These are phyloP conservation scores for Heritiera littoralis DNA, from an alignment of 345 rosid genomes.

Conservation along the genomic window DNA sequence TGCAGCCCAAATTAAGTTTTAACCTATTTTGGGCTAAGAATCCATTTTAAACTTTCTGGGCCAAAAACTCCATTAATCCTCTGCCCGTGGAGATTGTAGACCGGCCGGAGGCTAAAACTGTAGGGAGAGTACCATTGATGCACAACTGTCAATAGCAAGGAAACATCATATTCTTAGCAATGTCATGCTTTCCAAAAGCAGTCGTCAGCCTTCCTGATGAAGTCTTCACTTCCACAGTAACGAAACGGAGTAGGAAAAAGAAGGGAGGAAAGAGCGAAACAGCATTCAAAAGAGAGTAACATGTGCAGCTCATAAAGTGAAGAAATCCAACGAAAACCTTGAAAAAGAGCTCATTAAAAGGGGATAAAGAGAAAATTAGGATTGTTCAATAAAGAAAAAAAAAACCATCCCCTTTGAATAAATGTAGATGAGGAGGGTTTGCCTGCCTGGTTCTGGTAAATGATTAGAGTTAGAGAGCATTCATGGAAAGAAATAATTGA, in stretches of 20 bases:
- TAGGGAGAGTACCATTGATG: background rate
- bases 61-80: background rate
- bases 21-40: background rate
- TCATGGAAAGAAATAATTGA: background rate
- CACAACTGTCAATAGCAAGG: background rate
- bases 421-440: background rate
- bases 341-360: background rate
- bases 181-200: slow-evolving; percentile 1
- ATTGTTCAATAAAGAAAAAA: background rate
- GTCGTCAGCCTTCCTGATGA: background rate
- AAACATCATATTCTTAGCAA: background rate
- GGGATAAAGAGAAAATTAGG: background rate
- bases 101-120: no score
- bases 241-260: background rate
- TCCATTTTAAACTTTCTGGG: background rate
- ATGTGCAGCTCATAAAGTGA: slow-evolving; percentile 13
- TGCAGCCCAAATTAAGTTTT: background rate
- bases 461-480: background rate
- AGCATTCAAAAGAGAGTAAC: background rate
- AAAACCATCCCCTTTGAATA: no score
- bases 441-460: background rate
- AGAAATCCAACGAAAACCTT: background rate
- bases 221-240: background rate
- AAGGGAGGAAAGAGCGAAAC: background rate
- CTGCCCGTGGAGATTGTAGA: background rate